phyloP scores from a whole-genome alignment of 192 early-diverging fungal genomes.

The Lunasporangiospora selenospora region DNA sequence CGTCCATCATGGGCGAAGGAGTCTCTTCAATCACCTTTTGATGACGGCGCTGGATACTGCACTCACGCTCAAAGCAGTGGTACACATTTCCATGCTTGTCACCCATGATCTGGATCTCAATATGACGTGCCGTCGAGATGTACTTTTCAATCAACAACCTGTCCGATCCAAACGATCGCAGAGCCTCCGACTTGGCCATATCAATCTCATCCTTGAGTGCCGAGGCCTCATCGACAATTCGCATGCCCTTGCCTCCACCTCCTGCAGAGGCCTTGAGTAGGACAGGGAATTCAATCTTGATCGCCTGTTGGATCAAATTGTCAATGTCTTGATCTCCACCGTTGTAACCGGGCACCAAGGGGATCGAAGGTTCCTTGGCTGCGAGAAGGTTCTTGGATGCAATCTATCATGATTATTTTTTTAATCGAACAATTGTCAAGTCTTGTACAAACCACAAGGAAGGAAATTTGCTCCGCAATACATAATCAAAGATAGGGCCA shows the following conservation, averaged over 20 bases:
- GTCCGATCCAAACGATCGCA: constrained; percentile 64
- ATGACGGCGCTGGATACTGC: constrained; percentile 68
- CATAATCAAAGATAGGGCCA: too few relatives aligned
- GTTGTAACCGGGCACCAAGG: constrained; percentile 72
- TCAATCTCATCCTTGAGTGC: constrained; percentile 60
- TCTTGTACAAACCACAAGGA: background rate
- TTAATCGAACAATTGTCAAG: background rate
- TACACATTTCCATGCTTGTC: constrained; percentile 64
- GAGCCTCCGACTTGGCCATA: constrained; percentile 60
- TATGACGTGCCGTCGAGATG: constrained; percentile 60
- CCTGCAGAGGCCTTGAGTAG: constrained; percentile 68
- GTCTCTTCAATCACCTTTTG: constrained; percentile 73
- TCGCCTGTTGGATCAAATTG: constrained; percentile 55
- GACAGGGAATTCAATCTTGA: constrained; percentile 62
- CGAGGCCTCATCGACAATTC: constrained; percentile 58
- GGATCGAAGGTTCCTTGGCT: constrained; percentile 59
- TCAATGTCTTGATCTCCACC: constrained; percentile 62
- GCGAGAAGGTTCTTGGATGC: constrained; percentile 62
- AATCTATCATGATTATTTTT: constrained; percentile 32
- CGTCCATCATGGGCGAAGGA: constrained; percentile 59
- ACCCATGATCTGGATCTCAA: constrained; percentile 67
- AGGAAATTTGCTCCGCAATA: background rate
- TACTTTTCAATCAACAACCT: constrained; percentile 67
- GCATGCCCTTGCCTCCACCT: constrained; percentile 74
- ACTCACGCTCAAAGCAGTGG: constrained; percentile 66